Conservation (phyloP, 2,329 filamentous ascomycete species). For the Tolypocladium amazonense region DNA sequence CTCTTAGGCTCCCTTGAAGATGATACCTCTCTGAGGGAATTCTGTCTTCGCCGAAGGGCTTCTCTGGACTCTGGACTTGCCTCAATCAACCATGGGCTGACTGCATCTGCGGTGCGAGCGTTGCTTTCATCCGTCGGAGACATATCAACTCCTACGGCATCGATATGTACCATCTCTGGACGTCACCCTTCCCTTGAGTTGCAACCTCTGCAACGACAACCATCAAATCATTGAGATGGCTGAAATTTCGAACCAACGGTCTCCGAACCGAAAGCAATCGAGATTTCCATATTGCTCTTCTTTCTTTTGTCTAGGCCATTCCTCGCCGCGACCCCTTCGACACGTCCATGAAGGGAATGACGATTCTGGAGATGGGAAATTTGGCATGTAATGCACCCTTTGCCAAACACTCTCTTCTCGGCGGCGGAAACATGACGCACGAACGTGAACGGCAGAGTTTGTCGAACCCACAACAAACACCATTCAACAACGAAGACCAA, state of each 20-base stretch:
- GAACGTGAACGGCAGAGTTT: neutral
- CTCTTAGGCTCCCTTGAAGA: neutral
- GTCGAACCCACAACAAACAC: neutral
- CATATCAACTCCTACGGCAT: too few species aligned
- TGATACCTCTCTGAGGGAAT: neutral
- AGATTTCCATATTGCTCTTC: neutral
- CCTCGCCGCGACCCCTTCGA: neutral
- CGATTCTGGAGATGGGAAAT: neutral
- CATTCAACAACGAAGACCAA: neutral
- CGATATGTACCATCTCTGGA: too few species aligned
- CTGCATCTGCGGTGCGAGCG: neutral
- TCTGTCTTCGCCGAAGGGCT: too few species aligned
- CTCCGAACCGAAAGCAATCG: neutral
- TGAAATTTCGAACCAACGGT: neutral
- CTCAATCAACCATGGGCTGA: neutral
- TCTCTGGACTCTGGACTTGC: neutral
- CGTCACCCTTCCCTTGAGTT: neutral
- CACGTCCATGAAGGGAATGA: conserved; percentile 2
- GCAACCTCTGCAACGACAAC: neutral
- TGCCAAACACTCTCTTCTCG: neutral
- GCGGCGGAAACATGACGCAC: neutral
- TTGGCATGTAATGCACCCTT: neutral
- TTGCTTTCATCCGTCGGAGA: neutral
- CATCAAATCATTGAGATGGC: neutral
- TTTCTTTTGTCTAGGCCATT: neutral